These are phyloP conservation scores for Aspergillus chevalieri DNA, from an alignment of 2,329 filamentous ascomycete species.

Conservation along the genomic window DNA sequence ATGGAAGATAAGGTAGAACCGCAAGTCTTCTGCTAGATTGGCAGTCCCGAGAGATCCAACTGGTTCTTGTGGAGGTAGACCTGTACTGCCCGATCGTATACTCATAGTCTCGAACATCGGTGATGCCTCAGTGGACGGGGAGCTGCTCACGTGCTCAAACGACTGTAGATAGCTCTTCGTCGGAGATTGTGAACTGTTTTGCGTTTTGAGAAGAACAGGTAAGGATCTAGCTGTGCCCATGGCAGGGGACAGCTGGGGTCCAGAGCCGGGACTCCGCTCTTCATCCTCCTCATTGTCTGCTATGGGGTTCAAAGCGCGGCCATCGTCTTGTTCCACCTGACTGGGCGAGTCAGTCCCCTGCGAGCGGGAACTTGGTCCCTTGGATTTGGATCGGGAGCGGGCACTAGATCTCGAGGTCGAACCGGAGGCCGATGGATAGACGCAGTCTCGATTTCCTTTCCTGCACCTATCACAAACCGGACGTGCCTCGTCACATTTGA, in stretches of 20 bases:
- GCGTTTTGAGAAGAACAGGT: conserved; percentile 18
- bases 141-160: conserved; percentile 39
- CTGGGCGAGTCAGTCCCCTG: conserved; percentile 49
- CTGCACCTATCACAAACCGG: conserved; percentile 86
- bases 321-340: conserved; percentile 39
- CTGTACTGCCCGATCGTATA: conserved; percentile 26
- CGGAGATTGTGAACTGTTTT: conserved; percentile 27
- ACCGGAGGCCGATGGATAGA: conserved; percentile 65
- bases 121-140: conserved; percentile 47
- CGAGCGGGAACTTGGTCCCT: conserved; percentile 30
- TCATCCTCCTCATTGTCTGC: conserved; percentile 41
- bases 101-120: conserved; percentile 30
- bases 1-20: conserved; percentile 74
- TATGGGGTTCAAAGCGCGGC: conserved; percentile 33
- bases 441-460: conserved; percentile 85
- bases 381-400: conserved; percentile 39
- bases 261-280: conserved; percentile 15
- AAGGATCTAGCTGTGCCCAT: conserved; percentile 15
- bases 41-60: conserved; percentile 18
- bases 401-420: conserved; percentile 39
- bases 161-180: conserved; percentile 21
- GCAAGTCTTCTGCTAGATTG: conserved; percentile 56
- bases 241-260: conserved; percentile 17
- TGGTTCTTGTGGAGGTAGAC: conserved; percentile 19
- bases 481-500: conserved; percentile 89